Base-by-base conservation (phyloP, 1,139 yeast species). In the Yamadazyma sp. region DNA sequence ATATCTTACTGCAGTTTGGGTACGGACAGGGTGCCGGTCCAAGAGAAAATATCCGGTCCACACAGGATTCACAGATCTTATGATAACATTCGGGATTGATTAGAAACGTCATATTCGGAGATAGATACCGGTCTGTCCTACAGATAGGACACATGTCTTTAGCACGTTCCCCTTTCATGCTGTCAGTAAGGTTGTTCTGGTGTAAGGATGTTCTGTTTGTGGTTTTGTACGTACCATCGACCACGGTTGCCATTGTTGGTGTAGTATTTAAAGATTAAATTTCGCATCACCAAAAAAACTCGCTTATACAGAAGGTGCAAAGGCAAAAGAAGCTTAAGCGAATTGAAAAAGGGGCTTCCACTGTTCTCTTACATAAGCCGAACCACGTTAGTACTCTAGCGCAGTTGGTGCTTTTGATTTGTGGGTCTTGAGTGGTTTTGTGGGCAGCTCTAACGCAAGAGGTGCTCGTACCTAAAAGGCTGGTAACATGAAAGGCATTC, bases 11-110 rank as follows among this genome's bases (percentile, higher is more conserved):
- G 67, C 99, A 92, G 37, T 84, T 83, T 5, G 92, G 88, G 59
- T 89, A 91, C 0, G 98, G 98, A 61, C 98, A 92, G 18, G 92
- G 94, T 0, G 97, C 94, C 0, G 98, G 98, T 4, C 99, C 99
- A 37, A 87, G 66, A 10, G 96, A 81, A 60, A 88, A 92, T 41
- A 92, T 88, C 51, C 98, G 74, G 61, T 91, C 98, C 33, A 89
- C 98, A 64, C 98, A 92, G 3, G 95, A 83, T 58, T 88, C 96
- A 66, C 98, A 92, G 61, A 92, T 92, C 71, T 88, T 91, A 59
- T 92, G 99, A 59, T 94, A 92, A 64, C 99, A 92, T 59, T 92
- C 98, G 0, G 98, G 96, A 55, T 92, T 92, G 45, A 92, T 91
- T 42, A 92, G 77, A 57, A 92, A 91, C 53, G 77, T 81, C 86